These are phyloP conservation scores for Penicillium cosmopolitanum DNA, from an alignment of 495 filamentous ascomycete species.

Conservation along the genomic window DNA sequence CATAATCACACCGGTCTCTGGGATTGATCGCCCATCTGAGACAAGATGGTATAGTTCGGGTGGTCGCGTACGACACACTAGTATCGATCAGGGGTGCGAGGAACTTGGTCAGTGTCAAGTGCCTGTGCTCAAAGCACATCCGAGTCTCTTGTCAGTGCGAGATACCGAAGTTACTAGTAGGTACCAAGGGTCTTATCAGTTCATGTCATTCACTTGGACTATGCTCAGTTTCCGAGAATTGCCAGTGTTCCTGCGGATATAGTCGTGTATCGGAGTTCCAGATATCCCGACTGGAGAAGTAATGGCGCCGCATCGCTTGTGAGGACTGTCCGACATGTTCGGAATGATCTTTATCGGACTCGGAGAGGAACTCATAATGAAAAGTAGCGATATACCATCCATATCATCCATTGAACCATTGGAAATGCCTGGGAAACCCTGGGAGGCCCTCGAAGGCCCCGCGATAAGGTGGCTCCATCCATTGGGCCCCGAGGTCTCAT, in stretches of 20 bases:
- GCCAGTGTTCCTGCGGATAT: not conserved
- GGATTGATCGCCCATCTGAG: slow-evolving; percentile 9
- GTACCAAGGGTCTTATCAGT: not conserved
- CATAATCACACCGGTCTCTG: not conserved
- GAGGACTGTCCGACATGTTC: slow-evolving; percentile 11
- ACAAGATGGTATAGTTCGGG: slow-evolving; percentile 18
- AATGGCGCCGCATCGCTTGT: not conserved
- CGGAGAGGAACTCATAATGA: too few relatives aligned
- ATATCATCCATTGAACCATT: too few relatives aligned
- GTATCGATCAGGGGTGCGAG: slow-evolving; percentile 9
- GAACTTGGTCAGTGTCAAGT: not conserved
- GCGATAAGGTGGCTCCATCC: too few relatives aligned
- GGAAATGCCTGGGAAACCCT: too few relatives aligned
- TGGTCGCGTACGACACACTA: slow-evolving; percentile 5
- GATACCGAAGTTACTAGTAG: not conserved
- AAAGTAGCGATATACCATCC: too few relatives aligned
- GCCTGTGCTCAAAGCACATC: not conserved
- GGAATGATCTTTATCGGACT: not conserved
- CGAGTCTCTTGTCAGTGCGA: too few relatives aligned
- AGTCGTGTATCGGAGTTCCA: slow-evolving; percentile 7
- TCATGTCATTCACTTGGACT: not conserved
- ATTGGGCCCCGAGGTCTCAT: too few relatives aligned
- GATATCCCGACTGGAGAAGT: slow-evolving; percentile 15
- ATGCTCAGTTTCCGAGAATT: not conserved
- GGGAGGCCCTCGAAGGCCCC: too few relatives aligned